phyloP scores from a whole-genome alignment of 768 basidiomycete species.

The Pleurotus giganteus region DNA sequence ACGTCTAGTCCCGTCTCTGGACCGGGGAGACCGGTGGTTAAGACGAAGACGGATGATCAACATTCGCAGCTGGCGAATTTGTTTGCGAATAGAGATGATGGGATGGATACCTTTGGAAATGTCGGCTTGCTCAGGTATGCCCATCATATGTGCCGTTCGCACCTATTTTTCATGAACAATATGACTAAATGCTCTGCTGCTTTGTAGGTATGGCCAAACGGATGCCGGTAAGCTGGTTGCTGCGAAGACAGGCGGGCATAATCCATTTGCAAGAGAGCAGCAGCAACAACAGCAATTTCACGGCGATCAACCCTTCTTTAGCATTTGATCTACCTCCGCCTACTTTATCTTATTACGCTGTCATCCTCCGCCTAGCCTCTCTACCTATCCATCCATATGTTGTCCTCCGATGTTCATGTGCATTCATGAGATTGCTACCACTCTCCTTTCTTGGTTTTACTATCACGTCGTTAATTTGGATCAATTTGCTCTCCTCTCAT shows the following conservation, averaged over 20 bases:
- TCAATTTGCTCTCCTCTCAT: too few species aligned
- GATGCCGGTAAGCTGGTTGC: constrained; percentile 46
- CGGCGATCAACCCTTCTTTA: constrained; percentile 78
- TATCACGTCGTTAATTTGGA: too few species aligned
- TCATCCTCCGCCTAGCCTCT: too few species aligned
- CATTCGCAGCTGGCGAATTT: constrained; percentile 74
- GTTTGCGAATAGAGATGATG: constrained; percentile 88
- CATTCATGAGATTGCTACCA: too few species aligned
- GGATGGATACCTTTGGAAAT: constrained; percentile 96
- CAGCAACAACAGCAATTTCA: constrained; percentile 50
- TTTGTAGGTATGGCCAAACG: constrained; percentile 54
- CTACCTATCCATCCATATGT: too few species aligned
- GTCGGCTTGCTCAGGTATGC: constrained; percentile 67
- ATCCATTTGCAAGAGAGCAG: constrained; percentile 68
- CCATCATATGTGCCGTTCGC: constrained; percentile 6
- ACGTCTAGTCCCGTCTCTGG: constrained; percentile 12
- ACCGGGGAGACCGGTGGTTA: background rate
- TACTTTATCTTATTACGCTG: too few species aligned
- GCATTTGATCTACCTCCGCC: too few species aligned
- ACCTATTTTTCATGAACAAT: constrained; percentile 5
- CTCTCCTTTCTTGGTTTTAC: too few species aligned
- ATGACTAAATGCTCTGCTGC: too few species aligned
- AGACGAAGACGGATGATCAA: constrained; percentile 53
- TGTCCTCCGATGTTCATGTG: too few species aligned
- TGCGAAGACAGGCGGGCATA: constrained; percentile 54